A percentile compares a stretch with the other conserved stretches of the same genome.
Evolutionary conservation across 768 basidiomycete species (phyloP).

Genomic region (Amanita thiersii): DNA sequence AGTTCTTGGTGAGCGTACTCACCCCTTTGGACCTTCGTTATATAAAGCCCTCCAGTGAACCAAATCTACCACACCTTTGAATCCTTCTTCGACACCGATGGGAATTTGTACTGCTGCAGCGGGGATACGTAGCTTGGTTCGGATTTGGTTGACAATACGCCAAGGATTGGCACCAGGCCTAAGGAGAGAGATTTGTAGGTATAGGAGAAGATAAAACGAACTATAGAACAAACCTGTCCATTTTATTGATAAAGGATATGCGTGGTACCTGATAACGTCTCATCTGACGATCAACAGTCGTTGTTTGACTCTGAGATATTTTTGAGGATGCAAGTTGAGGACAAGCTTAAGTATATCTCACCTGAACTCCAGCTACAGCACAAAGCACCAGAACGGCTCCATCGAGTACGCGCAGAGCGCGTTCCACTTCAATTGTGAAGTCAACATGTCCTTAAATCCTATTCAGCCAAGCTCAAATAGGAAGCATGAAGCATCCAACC

Average conservation of each 20-base stretch:
- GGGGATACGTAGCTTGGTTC: conserved; percentile 82
- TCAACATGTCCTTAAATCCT: conserved; percentile 86
- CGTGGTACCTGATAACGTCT: conserved; percentile 92
- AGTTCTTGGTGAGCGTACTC: conserved; percentile 17
- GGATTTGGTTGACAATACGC: conserved; percentile 88
- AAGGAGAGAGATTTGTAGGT: conserved; percentile 4
- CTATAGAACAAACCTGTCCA: conserved; percentile 66
- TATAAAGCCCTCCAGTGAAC: conserved; percentile 93
- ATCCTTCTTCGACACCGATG: conserved; percentile 82
- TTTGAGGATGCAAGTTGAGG: not conserved
- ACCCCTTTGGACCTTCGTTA: conserved; percentile 95
- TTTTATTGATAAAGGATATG: conserved; percentile 96
- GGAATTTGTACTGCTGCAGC: conserved; percentile 96
- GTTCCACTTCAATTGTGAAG: conserved; percentile 98
- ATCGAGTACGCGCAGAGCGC: conserved; percentile 91
- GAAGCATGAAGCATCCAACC: conserved; percentile 34
- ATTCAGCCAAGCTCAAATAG: not conserved
- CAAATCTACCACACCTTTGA: conserved; percentile 89
- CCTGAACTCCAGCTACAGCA: conserved; percentile 95
- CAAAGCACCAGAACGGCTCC: conserved; percentile 95
- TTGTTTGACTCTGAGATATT: conserved; percentile 79
- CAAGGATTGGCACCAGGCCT: conserved; percentile 97
- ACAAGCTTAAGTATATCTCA: conserved; percentile 16
- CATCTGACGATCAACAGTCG: conserved; percentile 99
- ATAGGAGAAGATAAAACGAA: not conserved